Percentiles rank a stretch among this genome's conserved stretches.
These are phyloP conservation scores for Puccinia polysora DNA, from an alignment of 1,284 basidiomycete species.

Conservation along the genomic window DNA sequence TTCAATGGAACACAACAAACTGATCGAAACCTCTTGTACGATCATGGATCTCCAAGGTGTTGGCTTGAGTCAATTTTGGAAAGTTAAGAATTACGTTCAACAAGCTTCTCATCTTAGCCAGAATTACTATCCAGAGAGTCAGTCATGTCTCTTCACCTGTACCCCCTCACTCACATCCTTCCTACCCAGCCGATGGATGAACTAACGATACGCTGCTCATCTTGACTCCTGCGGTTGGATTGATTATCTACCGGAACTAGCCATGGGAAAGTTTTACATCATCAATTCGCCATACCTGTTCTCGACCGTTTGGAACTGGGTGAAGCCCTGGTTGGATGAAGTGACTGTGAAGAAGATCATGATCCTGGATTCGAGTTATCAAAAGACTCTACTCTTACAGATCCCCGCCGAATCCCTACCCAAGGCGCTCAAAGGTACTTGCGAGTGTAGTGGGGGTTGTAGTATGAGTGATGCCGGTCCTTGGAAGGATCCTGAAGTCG, in stretches of 20 bases:
- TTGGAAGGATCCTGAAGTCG: slow-evolving; percentile 64
- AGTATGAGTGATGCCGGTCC: slow-evolving; percentile 85
- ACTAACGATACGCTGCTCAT: no score
- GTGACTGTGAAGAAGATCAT: slow-evolving; percentile 90
- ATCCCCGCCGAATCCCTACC: slow-evolving; percentile 81
- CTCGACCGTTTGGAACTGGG: slow-evolving; percentile 76
- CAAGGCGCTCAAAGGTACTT: slow-evolving; percentile 75
- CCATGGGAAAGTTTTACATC: slow-evolving; percentile 95
- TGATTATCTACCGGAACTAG: slow-evolving; percentile 50
- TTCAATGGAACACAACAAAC: slow-evolving; percentile 66
- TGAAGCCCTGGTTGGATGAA: slow-evolving; percentile 92
- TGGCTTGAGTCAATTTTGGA: slow-evolving; percentile 76
- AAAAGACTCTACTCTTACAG: slow-evolving; percentile 68
- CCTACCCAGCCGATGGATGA: no score
- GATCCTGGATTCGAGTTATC: slow-evolving; percentile 65
- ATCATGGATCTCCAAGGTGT: slow-evolving; percentile 89
- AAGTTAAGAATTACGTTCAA: slow-evolving; percentile 85
- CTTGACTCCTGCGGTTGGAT: background rate
- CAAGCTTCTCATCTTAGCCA: slow-evolving; percentile 77
- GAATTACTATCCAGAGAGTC: slow-evolving; percentile 63
- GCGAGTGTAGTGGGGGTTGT: slow-evolving; percentile 75
- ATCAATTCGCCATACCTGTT: slow-evolving; percentile 76
- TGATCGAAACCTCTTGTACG: slow-evolving; percentile 96
- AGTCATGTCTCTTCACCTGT: background rate
- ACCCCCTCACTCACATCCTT: no score